Conservation (phyloP, 2,329 filamentous ascomycete genomes). For the Alternaria alternata region DNA sequence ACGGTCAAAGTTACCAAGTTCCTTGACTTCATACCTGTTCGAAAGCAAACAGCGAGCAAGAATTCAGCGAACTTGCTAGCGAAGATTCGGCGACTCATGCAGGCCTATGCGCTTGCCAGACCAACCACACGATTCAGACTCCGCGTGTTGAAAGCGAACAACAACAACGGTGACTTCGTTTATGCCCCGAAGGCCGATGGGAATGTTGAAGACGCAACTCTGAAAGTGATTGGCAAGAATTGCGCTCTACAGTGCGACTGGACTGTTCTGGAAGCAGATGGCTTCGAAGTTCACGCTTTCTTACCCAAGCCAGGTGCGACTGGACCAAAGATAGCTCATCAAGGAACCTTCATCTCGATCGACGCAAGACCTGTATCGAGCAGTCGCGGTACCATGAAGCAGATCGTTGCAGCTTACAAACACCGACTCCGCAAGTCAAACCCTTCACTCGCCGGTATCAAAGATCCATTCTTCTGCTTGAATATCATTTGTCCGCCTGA, state of each 20-base stretch:
- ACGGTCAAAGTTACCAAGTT: constrained; percentile 69
- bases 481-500: constrained; percentile 68
- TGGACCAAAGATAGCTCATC: constrained; percentile 49
- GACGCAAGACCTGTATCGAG: constrained; percentile 71
- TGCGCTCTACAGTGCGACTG: constrained; percentile 64
- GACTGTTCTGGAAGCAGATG: constrained; percentile 46
- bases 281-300: constrained; percentile 64
- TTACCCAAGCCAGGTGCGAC: constrained; percentile 63
- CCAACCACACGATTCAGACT: constrained; percentile 69
- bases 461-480: constrained; percentile 69
- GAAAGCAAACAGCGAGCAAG: constrained; percentile 66
- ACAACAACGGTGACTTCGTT: constrained; percentile 64
- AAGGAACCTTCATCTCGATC: constrained; percentile 69
- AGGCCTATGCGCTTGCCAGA: constrained; percentile 71
- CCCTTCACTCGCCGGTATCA: constrained; percentile 41
- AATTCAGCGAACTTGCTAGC: constrained; percentile 64
- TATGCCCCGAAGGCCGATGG: constrained; percentile 66
- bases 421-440: constrained; percentile 54
- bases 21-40: constrained; percentile 69
- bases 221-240: constrained; percentile 69
- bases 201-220: constrained; percentile 64
- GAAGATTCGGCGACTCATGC: constrained; percentile 67
- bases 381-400: constrained; percentile 65
- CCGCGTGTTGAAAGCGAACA: constrained; percentile 64
- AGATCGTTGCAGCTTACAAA: constrained; percentile 64